phyloP scores from a whole-genome alignment of 495 filamentous ascomycete species.

The Neurospora africana region DNA sequence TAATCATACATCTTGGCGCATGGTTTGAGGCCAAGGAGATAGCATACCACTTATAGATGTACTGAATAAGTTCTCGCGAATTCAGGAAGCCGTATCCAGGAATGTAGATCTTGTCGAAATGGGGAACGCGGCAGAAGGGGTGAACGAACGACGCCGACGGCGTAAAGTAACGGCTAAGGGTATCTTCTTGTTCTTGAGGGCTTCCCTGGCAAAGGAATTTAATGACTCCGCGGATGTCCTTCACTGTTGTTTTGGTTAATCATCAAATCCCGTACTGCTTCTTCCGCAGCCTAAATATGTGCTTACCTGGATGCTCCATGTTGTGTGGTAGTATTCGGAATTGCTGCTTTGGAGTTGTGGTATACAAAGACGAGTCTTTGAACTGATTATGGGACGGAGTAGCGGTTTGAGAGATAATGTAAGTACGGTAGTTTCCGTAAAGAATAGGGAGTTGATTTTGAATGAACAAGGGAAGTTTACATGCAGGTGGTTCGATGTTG shows the following conservation, averaged over 20 bases:
- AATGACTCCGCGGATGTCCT: slow-evolving; percentile 51
- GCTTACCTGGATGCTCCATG: slow-evolving; percentile 16
- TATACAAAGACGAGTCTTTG: neutral
- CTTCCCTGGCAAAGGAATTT: slow-evolving; percentile 52
- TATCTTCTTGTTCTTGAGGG: slow-evolving; percentile 48
- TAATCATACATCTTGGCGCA: neutral
- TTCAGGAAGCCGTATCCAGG: slow-evolving; percentile 37
- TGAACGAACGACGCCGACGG: slow-evolving; percentile 62
- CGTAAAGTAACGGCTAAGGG: slow-evolving; percentile 61
- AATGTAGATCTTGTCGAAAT: slow-evolving; percentile 32
- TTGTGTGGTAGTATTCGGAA: neutral
- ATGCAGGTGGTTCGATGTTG: neutral
- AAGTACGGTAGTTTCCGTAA: neutral
- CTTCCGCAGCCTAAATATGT: neutral
- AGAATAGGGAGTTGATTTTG: neutral
- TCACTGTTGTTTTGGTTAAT: slow-evolving; percentile 26
- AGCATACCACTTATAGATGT: slow-evolving; percentile 65
- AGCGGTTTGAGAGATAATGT: neutral
- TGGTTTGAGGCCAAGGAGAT: neutral
- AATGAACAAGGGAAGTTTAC: neutral
- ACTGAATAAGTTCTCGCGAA: slow-evolving; percentile 51
- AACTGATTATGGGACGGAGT: neutral
- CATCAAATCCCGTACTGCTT: neutral
- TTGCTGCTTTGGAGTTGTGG: neutral
- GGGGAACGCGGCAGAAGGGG: slow-evolving; percentile 67